Conservation (phyloP, 441 rosid genomes). For the Euphorbia schlechtendalii region DNA sequence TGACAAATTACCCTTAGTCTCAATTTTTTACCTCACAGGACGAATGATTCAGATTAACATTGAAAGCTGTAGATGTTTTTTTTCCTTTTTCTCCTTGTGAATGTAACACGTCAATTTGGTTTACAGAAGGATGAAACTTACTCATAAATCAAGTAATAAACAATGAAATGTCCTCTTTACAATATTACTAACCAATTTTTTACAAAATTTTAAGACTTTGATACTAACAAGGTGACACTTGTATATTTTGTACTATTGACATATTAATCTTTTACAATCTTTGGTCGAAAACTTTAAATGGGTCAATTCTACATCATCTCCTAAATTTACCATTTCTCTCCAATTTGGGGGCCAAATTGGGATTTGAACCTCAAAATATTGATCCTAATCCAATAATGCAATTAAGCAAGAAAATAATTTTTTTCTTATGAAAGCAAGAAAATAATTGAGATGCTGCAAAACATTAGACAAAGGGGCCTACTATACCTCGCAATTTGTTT, state of each 20-base stretch:
- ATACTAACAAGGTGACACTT: too few species aligned
- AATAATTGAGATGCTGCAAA: conserved; percentile 27
- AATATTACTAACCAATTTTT: too few species aligned
- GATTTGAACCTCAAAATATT: neutral
- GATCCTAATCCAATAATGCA: conserved; percentile 7
- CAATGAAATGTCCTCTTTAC: neutral
- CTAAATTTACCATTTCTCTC: neutral
- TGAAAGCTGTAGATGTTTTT: too few species aligned
- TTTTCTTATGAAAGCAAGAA: too few species aligned
- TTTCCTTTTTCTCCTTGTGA: too few species aligned
- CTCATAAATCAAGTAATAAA: neutral
- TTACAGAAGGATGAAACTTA: neutral
- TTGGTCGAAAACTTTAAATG: too few species aligned
- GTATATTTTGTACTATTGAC: too few species aligned
- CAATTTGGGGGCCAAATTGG: neutral
- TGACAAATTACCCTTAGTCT: neutral
- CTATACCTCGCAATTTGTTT: conserved; percentile 14
- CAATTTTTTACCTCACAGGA: neutral
- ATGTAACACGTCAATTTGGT: too few species aligned
- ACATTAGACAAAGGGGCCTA: conserved; percentile 23
- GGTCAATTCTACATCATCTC: too few species aligned
- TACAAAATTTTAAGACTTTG: too few species aligned
- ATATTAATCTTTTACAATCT: too few species aligned
- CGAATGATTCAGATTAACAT: neutral
- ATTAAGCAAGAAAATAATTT: too few species aligned